Evolutionary conservation across 129 eudicot genomes (phyloP), one percentile per base, ranked within the genome.

Genomic region (Flaveria sonorensis): DNA sequence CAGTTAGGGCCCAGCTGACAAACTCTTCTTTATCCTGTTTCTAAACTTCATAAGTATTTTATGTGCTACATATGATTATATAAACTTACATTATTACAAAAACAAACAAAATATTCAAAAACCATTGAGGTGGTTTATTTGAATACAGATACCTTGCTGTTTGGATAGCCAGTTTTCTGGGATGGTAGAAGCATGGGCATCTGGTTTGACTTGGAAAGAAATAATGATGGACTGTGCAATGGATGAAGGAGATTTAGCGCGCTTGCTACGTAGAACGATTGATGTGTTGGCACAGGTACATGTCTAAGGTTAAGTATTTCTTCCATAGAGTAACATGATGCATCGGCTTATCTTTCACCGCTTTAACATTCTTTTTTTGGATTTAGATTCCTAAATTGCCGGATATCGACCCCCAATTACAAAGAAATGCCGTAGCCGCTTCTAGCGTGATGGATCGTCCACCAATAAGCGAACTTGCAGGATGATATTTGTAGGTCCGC

Each of bases 161-260:
- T 83, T 94, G 90, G 99, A 94, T 91, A 86, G 89, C 84, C 99
- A 94, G 83, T 94, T 94, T 82, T 79, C 84, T 79, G 99, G 99
- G 21, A 91, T 94, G 97, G 96, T 94, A 47, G 99, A 94, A 85
- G 99, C 97, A 39, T 94, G 99, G 99, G 99, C 99, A 55, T 94
- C 99, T 83, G 99, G 99, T 71, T 81, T 94, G 70, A 91, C 99
- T 20, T 94, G 99, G 99, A 85, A 88, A 84, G 98, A 94, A 83
- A 86, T 94, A 13, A 94, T 89, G 98, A 94, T 94, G 99, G 99
- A 94, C 45, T 94, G 97, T 83, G 97, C 99, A 13, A 91, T 94
- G 99, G 99, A 94, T 81, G 99, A 94, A 81, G 99, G 99, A 53
- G 99, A 94, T 85, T 79, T 94, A 76, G 99, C 97, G 32, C 99